Evolutionary conservation across 805 yeast species (phyloP), one percentile per base, ranked within the genome.

Genomic region (Brettanomyces naardenensis): DNA sequence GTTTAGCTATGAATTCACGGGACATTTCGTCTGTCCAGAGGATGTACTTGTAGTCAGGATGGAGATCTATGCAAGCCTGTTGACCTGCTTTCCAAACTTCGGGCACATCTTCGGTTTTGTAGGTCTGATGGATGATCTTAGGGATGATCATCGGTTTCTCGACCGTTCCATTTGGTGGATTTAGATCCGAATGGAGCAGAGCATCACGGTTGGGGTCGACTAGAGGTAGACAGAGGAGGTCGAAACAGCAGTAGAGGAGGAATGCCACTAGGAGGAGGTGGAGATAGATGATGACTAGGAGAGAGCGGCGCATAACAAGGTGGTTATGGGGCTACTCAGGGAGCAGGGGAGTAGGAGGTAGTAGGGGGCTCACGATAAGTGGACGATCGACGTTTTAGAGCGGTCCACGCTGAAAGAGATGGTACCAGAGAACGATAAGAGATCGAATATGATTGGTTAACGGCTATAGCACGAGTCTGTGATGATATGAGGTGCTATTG

Each of bases 1-100:
- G 73, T 51, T 80, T 79, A 20, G 73, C 67, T 43, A 89, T 85
- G 53, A 89, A 89, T 33, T 80, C 78, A 38, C 85, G 67, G 6
- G 95, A 72, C 78, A 72, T 77, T 35, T 74, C 82, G 59, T 88
- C 96, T 4, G 96, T 89, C 97, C 97, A 88, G 26, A 88, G 59
- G 32, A 80, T 79, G 61, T 88, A 88, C 57, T 85, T 78, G 54
- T 84, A 89, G 59, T 87, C 96, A 1, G 92, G 90, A 55, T 89
- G 94, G 39, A 80, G 62, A 43, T 82, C 83, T 30, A 75, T 69
- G 54, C 95, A 86, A 19, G 74, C 73, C 54, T 78, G 71, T 52
- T 85, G 95, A 21, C 94, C 87, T 5, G 69, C 72, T 43, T 64
- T 66, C 97, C 97, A 89, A 34, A 71, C 66, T 35, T 78, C 88